Percentiles rank a stretch among this genome's conserved stretches.
Conservation (phyloP, 495 filamentous ascomycete genomes). For the Penicillium egyptiacum region DNA sequence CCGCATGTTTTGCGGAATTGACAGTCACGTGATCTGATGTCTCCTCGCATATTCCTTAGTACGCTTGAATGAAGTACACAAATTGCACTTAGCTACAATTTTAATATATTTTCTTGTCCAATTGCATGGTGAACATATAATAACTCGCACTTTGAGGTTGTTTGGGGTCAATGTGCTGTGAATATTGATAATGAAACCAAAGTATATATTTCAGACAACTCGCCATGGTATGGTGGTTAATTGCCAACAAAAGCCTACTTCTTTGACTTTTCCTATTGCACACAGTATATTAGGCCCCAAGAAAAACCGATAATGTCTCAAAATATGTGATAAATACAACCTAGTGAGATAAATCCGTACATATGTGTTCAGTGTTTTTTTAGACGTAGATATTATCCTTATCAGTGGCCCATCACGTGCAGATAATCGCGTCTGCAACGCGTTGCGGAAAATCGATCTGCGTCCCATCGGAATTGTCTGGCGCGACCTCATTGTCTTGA, state of each 20-base stretch:
- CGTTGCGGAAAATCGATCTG: conserved; percentile 15
- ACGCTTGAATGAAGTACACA: not conserved
- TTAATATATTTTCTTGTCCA: not conserved
- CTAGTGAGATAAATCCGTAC: not conserved
- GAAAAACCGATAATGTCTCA: too few species aligned
- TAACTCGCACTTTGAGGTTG: not conserved
- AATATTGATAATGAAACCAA: not conserved
- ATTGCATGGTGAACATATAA: not conserved
- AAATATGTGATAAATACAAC: not conserved
- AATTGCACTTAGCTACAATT: not conserved
- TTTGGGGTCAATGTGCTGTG: not conserved
- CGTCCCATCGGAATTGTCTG: conserved; percentile 1
- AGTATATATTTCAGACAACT: not conserved
- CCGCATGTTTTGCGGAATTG: conserved; percentile 22
- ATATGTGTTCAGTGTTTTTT: not conserved
- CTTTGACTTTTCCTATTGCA: not conserved
- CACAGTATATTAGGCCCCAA: not conserved
- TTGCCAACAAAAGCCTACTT: not conserved
- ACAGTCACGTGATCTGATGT: conserved; percentile 21
- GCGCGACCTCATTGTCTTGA: conserved; percentile 1
- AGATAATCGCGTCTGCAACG: conserved; percentile 27
- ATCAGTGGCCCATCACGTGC: conserved; percentile 33
- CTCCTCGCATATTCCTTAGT: not conserved
- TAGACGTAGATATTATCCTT: conserved; percentile 13
- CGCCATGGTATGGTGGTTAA: not conserved